These are phyloP conservation scores for Leccinum angustisporum DNA, from an alignment of 1,284 basidiomycete species.

Conservation along the genomic window DNA sequence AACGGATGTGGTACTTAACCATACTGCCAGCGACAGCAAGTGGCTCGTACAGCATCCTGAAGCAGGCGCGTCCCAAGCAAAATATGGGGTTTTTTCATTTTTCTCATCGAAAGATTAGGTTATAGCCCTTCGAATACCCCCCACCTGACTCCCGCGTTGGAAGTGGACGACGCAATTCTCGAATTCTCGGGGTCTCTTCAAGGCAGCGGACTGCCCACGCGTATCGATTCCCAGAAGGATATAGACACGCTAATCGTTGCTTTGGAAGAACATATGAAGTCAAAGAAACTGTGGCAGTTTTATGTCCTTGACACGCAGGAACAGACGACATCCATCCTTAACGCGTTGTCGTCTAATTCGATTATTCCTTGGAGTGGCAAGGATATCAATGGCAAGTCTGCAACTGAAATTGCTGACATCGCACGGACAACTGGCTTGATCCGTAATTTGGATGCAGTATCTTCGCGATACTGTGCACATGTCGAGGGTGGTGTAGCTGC, in stretches of 20 bases:
- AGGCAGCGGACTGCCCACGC: constrained; percentile 70
- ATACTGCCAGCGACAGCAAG: constrained; percentile 88
- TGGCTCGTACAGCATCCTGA: constrained; percentile 95
- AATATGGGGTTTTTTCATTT: not conserved
- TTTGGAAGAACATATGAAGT: constrained; percentile 62
- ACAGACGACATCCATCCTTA: constrained; percentile 56
- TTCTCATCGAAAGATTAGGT: constrained; percentile 47
- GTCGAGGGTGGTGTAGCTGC: constrained; percentile 64
- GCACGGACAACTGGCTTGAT: constrained; percentile 56
- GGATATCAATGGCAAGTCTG: constrained; percentile 55
- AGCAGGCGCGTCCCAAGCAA: constrained; percentile 57
- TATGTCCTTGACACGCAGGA: constrained; percentile 78
- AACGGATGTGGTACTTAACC: constrained; percentile 94
- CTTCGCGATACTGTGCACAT: constrained; percentile 66
- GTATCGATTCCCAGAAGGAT: constrained; percentile 64
- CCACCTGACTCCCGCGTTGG: constrained; percentile 84
- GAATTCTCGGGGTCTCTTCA: constrained; percentile 72
- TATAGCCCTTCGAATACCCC: constrained; percentile 89
- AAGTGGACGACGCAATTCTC: constrained; percentile 83
- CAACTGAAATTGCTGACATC: constrained; percentile 69
- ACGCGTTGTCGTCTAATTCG: constrained; percentile 47
- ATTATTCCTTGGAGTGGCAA: constrained; percentile 57
- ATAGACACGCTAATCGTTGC: constrained; percentile 64
- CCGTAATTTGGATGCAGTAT: constrained; percentile 56
- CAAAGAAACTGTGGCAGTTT: constrained; percentile 84